Base-by-base conservation (phyloP, 345 rosid genomes). In the Ricinus communis region DNA sequence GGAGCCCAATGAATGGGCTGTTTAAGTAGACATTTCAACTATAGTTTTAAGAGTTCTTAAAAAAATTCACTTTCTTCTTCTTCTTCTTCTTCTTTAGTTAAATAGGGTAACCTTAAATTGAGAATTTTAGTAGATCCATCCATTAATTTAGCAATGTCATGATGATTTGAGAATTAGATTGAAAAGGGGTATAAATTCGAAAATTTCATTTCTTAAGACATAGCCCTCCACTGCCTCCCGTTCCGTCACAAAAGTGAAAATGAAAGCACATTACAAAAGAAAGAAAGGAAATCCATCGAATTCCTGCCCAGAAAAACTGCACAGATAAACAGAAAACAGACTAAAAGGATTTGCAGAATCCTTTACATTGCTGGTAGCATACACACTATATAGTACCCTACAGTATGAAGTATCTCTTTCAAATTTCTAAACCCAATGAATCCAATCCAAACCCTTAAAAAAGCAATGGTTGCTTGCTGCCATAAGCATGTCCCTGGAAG, bases 381-480 rank as follows among this genome's bases (percentile, higher is more conserved):
- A 18, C 19, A 65, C 14, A 8, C 21, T 25, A 43, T 43, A 54
- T 54, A 5, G 4, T 27, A 46, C 43, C n/a, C 12, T 53, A 53
- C 3, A 16, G 18, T 10, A 46, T 49, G 76, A 73, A 66, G 41
- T 19, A 71, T 73, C 76, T 21, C 27, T 73, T 66, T 73, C 76
- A 36, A 18, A 7, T 56, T 57, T 58, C 24, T 57, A 47, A 8
- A 36, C 65, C 76, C 76, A 25, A 66, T 66, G 64, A 19, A 63
- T 51, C 21, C 0, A 64, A 38, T 38, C 31, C 38, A 21, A 4
- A 46, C n/a, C 28, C 50, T 54, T n/a, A 14, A 59, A 50, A 62
- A 69, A 57, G 27, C 38, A 47, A 31, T 8, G 46, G 70, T 55
- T 65, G 76, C 70, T 72, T 65, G 70, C 65, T 64, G 76, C 70